These are phyloP conservation scores for Penicillium steckii DNA, from an alignment of 495 filamentous ascomycete genomes.

Conservation along the genomic window DNA sequence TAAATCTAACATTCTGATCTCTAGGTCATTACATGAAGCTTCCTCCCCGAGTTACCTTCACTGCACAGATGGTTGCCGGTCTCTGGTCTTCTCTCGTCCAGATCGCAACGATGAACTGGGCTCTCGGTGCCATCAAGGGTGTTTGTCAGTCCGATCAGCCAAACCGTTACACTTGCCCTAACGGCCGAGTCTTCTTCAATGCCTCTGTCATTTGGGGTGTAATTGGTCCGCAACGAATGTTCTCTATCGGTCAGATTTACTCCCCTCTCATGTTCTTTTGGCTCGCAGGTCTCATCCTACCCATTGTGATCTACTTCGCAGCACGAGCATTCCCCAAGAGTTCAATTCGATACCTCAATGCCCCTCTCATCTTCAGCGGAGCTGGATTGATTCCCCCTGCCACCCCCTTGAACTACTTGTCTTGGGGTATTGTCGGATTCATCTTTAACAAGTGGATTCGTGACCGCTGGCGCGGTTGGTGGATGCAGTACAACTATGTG, in stretches of 20 bases:
- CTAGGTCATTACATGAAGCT: constrained; percentile 67
- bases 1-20: neutral
- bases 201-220: constrained; percentile 56
- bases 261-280: constrained; percentile 48
- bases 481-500: constrained; percentile 78
- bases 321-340: constrained; percentile 44
- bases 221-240: constrained; percentile 52
- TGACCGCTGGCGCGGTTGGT: constrained; percentile 65
- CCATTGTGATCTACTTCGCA: constrained; percentile 44
- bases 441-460: constrained; percentile 66
- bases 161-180: constrained; percentile 60
- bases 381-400: constrained; percentile 48
- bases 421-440: constrained; percentile 67
- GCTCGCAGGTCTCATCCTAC: constrained; percentile 47
- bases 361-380: constrained; percentile 50
- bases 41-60: constrained; percentile 58
- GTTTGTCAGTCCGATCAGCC: constrained; percentile 50
- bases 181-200: constrained; percentile 60
- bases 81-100: constrained; percentile 60
- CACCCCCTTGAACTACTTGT: constrained; percentile 53
- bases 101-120: constrained; percentile 60
- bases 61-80: constrained; percentile 53
- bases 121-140: constrained; percentile 51
- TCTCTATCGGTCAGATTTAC: constrained; percentile 50
- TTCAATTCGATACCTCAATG: constrained; percentile 41